Evolutionary conservation across 176 grass and related monocot genomes (phyloP), one percentile per base, ranked within the genome.

Genomic region (Oryza glaberrima): DNA sequence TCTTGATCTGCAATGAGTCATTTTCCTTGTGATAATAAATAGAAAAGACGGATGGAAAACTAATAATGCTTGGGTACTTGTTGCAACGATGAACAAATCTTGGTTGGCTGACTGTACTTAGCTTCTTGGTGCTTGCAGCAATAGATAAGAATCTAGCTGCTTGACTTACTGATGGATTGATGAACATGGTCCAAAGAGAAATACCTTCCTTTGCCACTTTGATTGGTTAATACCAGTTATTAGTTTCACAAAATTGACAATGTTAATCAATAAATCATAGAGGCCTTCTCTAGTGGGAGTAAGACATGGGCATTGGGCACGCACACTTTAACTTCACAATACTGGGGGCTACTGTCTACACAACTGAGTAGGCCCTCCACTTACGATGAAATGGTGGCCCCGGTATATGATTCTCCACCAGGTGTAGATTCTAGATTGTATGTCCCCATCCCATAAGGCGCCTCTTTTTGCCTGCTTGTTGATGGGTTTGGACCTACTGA

Each of bases 301-400:
- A 58, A 58, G 17, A 5, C 52, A 40, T 40, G 38, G 4, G 38
- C 38, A 40, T 41, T 3, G 32, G n/a, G 19, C 2, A 51, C 15
- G 35, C 44, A 56, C 56, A 26, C 19, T 36, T 28, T 84, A 26
- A 4, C 19, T 43, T 54, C 38, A 34, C 15, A 51, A 86, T 54
- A 48, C 20, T 73, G 7, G 13, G 48, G 69, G 69, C 26, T 4
- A 72, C 48, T 65, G 65, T 80, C 41, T 11, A 58, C 79, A 26
- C 38, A 12, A 16, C 32, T 49, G n/a, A 51, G 25, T 41, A 89
- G 28, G 63, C 11, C 6, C 1, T 4, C 3, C 47, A 60, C 61
- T 68, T 22, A 47, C 1, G 68, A 36, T 61, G 17, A 84, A 88
- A 60, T 75, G 38, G 6, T 79, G 78, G 65, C 79, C 36, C 41